Evolutionary conservation across 805 yeast species (phyloP).

Genomic region (Lipomyces kockii): DNA sequence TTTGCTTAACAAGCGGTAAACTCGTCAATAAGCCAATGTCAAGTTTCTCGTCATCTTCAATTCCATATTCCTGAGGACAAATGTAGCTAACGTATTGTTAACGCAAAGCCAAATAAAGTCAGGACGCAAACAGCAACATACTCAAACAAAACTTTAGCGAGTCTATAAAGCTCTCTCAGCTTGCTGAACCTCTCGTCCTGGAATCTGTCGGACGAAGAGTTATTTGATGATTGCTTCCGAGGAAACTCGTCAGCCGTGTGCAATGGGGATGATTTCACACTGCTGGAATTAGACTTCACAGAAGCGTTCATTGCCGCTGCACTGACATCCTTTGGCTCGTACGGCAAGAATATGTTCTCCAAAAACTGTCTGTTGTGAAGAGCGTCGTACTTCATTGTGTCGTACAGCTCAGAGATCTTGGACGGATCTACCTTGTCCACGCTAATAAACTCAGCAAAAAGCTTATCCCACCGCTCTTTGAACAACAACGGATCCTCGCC

Average conservation of each 20-base stretch:
- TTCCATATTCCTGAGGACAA: conserved; percentile 98
- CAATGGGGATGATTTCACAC: conserved; percentile 42
- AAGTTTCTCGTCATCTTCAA: conserved; percentile 89
- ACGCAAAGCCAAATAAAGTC: neutral
- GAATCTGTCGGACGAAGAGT: conserved; percentile 39
- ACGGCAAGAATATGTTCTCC: conserved; percentile 76
- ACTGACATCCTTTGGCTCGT: conserved; percentile 47
- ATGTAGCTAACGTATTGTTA: conserved; percentile 47
- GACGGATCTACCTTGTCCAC: conserved; percentile 98
- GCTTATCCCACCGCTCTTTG: conserved; percentile 95
- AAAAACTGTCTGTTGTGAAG: conserved; percentile 90
- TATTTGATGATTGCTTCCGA: conserved; percentile 50
- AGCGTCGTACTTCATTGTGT: conserved; percentile 98
- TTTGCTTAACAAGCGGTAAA: conserved; percentile 88
- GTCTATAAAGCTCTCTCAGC: conserved; percentile 82
- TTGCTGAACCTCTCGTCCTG: conserved; percentile 42
- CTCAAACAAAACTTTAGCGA: conserved; percentile 92
- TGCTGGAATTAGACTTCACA: conserved; percentile 23
- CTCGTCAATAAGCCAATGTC: conserved; percentile 96
- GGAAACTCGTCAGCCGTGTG: conserved; percentile 56
- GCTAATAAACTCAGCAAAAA: conserved; percentile 86
- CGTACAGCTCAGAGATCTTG: conserved; percentile 93
- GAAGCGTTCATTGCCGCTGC: neutral
- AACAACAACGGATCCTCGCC: conserved; percentile 90
- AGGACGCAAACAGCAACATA: conserved; percentile 47